Evolutionary conservation across 164 flowering plant genomes (phyloP).

Genomic region (Nymphaea colorata): DNA sequence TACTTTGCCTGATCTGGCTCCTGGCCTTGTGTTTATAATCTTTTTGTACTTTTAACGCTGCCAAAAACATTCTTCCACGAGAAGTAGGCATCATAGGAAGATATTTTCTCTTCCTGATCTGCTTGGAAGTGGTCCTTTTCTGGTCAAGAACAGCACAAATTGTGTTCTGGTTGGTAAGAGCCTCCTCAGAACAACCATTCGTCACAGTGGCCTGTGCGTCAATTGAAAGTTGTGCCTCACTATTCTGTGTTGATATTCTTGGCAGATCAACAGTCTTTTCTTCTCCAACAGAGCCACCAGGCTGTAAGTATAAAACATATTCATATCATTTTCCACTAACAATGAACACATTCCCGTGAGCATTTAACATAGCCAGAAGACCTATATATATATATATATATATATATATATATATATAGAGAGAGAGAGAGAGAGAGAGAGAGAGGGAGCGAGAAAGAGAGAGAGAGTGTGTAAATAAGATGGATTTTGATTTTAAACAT

Average conservation of each 20-base stretch:
- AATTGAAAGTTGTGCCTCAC: conserved; percentile 8
- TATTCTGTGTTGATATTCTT: conserved; percentile 4
- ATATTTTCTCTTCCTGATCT: neutral
- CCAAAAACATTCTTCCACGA: neutral
- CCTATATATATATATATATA: too few species aligned
- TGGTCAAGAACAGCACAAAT: neutral
- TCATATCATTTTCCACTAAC: too few species aligned
- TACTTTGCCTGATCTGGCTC: neutral
- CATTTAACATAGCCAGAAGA: too few species aligned
- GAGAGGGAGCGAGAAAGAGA: too few species aligned
- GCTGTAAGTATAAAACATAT: conserved; percentile 12
- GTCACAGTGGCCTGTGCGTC: neutral
- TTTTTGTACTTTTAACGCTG: neutral
- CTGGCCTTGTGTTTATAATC: neutral
- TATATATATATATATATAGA: too few species aligned
- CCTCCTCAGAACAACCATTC: conserved; percentile 6
- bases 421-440: too few species aligned
- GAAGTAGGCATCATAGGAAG: neutral
- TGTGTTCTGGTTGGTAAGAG: conserved; percentile 2
- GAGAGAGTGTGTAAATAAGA: too few species aligned
- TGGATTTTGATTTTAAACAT: too few species aligned
- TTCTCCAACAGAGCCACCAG: conserved; percentile 5
- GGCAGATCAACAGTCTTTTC: conserved; percentile 4
- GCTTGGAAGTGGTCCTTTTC: neutral
- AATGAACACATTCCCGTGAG: too few species aligned